These are phyloP conservation scores for Cynanchum wilfordii DNA, from an alignment of 257 asterid genomes.

Conservation along the genomic window DNA sequence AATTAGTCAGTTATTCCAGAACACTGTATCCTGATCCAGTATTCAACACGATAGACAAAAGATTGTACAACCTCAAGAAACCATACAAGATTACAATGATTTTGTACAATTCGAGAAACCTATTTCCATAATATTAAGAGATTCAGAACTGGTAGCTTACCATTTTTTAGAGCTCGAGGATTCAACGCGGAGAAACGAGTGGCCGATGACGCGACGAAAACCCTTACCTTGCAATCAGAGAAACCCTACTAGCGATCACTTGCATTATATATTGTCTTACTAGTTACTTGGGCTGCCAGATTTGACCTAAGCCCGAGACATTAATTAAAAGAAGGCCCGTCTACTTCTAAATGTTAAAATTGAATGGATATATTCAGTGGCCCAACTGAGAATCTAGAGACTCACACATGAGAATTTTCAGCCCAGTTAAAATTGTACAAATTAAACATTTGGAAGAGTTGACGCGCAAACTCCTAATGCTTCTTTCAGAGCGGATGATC, in stretches of 20 bases:
- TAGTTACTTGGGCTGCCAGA: neutral
- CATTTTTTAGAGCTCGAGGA: slow-evolving; percentile 12
- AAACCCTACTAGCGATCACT: neutral
- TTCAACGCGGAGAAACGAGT: slow-evolving; percentile 3
- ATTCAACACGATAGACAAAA: neutral
- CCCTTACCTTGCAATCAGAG: slow-evolving; percentile 1
- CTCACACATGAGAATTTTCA: too few relatives aligned
- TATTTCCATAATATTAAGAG: neutral
- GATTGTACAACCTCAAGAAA: neutral
- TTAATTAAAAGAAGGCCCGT: neutral
- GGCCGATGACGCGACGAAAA: neutral
- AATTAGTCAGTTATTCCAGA: neutral
- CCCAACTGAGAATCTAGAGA: neutral
- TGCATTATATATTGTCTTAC: neutral
- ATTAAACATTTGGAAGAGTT: too few relatives aligned
- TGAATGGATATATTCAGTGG: neutral
- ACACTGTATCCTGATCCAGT: neutral
- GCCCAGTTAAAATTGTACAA: too few relatives aligned
- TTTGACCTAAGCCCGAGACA: neutral
- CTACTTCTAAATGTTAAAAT: neutral
- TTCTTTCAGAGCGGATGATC: too few relatives aligned
- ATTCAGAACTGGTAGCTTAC: neutral
- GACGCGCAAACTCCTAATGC: too few relatives aligned
- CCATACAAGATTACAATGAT: neutral
- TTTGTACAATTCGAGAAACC: neutral